Base-by-base conservation (phyloP, 305 asterid genomes). In the Fraxinus sp. region DNA sequence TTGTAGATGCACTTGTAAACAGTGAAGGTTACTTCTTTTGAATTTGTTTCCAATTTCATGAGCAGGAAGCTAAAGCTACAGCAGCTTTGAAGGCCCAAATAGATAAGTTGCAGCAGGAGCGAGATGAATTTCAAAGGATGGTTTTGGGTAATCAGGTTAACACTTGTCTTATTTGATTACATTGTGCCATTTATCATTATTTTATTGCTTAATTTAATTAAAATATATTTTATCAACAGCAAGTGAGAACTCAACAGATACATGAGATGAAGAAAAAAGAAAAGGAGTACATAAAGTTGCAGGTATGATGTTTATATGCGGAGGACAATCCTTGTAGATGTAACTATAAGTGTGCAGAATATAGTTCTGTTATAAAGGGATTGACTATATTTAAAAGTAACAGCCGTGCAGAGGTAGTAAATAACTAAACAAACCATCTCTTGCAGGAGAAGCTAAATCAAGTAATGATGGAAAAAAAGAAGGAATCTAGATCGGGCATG, bases 191-290 rank as follows among this genome's bases (percentile, higher is more conserved):
- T 75, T 41, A 66, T 35, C 64, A 36, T 30, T 36, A 0, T 39
- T 7, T 2, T 80, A 36, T 41, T 83, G 32, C 62, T 74, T 74
- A 76, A 70, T 68, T 71, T 90, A 52, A 78, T 77, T 14, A 55
- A 44, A 79, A 26, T 74, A 26, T 70, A 24, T 86, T 86, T 85
- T 62, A 59, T 74, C 22, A 74, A 83, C 89, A 96, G 99, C 99
- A 96, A 96, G 99, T 93, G 80, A 87, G 90, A 91, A 94, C 93
- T 83, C 99, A 96, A 78, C 99, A 96, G 85, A 89, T 94, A 80
- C 92, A 96, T 88, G 99, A 96, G 92, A 94, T 92, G 98, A 96
- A 96, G 97, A 96, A 96, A 88, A 93, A 94, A 85, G 99, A 96
- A 85, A 94, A 94, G 75, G 99, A 96, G 80, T 94, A 93, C 83